Percentiles rank a stretch among this genome's conserved stretches.
phyloP scores from a whole-genome alignment of 2,329 filamentous ascomycete species.

The Neoscytalidium dimidiatum region DNA sequence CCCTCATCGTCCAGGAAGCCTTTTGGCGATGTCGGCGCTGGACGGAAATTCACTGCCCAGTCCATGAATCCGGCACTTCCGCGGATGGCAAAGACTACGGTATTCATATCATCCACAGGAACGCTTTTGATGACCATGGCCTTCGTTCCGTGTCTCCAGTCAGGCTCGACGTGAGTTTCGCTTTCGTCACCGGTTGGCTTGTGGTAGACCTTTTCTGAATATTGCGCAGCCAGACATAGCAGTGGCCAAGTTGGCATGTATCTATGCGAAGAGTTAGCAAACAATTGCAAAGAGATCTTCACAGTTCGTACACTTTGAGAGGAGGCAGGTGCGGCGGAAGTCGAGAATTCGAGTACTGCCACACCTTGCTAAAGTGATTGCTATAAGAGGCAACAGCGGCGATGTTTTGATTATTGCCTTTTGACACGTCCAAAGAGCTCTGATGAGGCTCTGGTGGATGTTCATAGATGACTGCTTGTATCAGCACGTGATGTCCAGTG shows the following conservation, averaged over 20 bases:
- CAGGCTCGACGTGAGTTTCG: slow-evolving; percentile 69
- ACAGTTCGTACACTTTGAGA: slow-evolving; percentile 62
- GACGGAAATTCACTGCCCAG: slow-evolving; percentile 81
- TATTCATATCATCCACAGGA: slow-evolving; percentile 74
- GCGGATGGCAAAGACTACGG: slow-evolving; percentile 81
- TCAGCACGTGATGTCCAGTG: slow-evolving; percentile 4
- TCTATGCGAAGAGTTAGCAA: slow-evolving; percentile 38
- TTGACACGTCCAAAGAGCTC: slow-evolving; percentile 1
- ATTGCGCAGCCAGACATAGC: slow-evolving; percentile 75
- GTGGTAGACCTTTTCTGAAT: slow-evolving; percentile 74
- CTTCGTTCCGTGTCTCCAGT: slow-evolving; percentile 75
- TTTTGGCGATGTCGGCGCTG: slow-evolving; percentile 63
- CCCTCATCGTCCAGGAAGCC: slow-evolving; percentile 76
- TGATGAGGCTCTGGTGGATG: slow-evolving; percentile 5
- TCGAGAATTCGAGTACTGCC: slow-evolving; percentile 75
- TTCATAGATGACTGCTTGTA: slow-evolving; percentile 16
- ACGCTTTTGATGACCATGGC: slow-evolving; percentile 84
- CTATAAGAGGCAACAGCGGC: slow-evolving; percentile 23
- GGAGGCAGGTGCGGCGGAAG: slow-evolving; percentile 68
- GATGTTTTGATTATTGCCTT: slow-evolving; percentile 1
- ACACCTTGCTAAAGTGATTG: slow-evolving; percentile 73
- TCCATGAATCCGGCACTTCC: slow-evolving; percentile 80
- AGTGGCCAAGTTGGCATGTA: slow-evolving; percentile 76
- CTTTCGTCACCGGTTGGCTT: slow-evolving; percentile 63
- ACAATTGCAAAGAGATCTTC: no score